Evolutionary conservation across 106 monocot genomes (phyloP).

Genomic region (Allium cepa): DNA sequence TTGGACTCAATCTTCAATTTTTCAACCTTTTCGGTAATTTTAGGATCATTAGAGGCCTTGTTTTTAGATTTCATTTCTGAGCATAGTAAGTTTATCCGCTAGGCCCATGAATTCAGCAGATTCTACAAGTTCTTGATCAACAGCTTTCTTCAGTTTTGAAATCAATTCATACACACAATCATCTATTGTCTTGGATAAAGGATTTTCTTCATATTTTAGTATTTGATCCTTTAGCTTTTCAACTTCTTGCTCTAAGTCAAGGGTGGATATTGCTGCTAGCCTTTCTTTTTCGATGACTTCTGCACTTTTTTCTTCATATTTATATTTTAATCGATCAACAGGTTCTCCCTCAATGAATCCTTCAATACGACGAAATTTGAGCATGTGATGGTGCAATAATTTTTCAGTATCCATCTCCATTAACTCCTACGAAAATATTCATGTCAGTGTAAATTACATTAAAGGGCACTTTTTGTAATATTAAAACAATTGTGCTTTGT

Average conservation of each 20-base stretch:
- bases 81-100: slow-evolving; percentile 17
- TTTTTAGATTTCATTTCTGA: slow-evolving; percentile 19
- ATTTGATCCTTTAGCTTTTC: slow-evolving; percentile 32
- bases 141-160: slow-evolving; percentile 25
- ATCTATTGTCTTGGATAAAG: slow-evolving; percentile 12
- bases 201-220: slow-evolving; percentile 7
- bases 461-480: too few species aligned
- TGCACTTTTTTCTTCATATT: slow-evolving; percentile 34
- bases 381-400: too few species aligned
- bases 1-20: slow-evolving; percentile 19
- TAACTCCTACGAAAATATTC: too few species aligned
- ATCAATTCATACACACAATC: slow-evolving; percentile 12
- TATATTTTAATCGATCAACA: slow-evolving; percentile 25
- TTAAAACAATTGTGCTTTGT: too few species aligned
- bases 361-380: too few species aligned
- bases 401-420: too few species aligned
- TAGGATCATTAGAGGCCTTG: neutral
- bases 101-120: slow-evolving; percentile 30
- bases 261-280: neutral
- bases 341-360: too few species aligned
- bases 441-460: too few species aligned
- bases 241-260: slow-evolving; percentile 17
- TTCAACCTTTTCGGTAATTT: slow-evolving; percentile 19
- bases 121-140: slow-evolving; percentile 23
- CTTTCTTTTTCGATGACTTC: slow-evolving; percentile 10